Evolutionary conservation across 2,329 filamentous ascomycete genomes (phyloP), one percentile per base, ranked within the genome.

Genomic region (Trichophyton mentagrophytes): DNA sequence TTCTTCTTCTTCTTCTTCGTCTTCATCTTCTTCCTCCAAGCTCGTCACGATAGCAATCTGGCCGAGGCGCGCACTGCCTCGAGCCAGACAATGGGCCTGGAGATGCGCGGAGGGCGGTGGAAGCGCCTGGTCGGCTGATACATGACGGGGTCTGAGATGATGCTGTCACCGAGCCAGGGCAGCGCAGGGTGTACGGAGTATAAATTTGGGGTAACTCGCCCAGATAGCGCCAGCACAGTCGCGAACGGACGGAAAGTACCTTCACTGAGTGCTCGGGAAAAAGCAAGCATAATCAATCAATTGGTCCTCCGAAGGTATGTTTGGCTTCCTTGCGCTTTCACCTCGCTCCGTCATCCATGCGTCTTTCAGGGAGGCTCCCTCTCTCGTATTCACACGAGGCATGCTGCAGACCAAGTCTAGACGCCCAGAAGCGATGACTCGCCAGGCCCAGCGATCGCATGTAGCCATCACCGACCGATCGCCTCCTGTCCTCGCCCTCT

Each of bases 381-480:
- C 20, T 30, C 49, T 53, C 49, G 49, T 53, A 53, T 53, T 53
- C 49, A 53, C 49, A 25, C 49, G 22, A 53, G 49, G 22, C 49
- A 30, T 30, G 49, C 25, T n/a, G 49, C 22, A 53, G 13, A 53
- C 22, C 49, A 20, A 30, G 22, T 30, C 49, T 53, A 53, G 49
- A 53, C 49, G 30, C 49, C n/a, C 22, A 27, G 22, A 9, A 13
- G n/a, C 30, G 22, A 53, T 25, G 8, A 7, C 5, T 25, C 15
- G 22, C 22, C 27, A 25, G 3, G 27, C 13, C 22, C 49, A 53
- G 22, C 3, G 15, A 33, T 53, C 49, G 49, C 49, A 15, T 5
- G 25, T 4, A 25, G 33, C 49, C 49, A 6, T 33, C 22, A 3
- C 49, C 13, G 3, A 13, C 33, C 11, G 8, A 13, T 38, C 33